Conservation (phyloP, 2,329 filamentous ascomycete species). For the Pseudocercospora fijiensis region DNA sequence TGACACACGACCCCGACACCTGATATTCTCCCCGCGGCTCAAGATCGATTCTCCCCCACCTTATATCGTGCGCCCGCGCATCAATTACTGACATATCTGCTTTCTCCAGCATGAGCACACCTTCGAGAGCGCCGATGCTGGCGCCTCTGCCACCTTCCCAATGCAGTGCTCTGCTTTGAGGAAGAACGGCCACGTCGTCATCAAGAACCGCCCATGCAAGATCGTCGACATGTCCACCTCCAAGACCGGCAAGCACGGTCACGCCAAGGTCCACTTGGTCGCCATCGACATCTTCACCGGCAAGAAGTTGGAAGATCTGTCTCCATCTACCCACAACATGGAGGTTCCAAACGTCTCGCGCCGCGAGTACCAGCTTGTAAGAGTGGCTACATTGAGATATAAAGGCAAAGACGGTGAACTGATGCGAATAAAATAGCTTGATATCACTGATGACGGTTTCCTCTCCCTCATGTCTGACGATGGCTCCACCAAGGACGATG, state of each 20-base stretch:
- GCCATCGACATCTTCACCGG: conserved; percentile 98
- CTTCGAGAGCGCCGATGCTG: conserved; percentile 95
- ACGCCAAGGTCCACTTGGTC: conserved; percentile 99
- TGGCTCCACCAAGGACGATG: conserved; percentile 88
- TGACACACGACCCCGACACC: conserved; percentile 1
- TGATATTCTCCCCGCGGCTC: conserved; percentile 6
- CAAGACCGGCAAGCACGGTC: conserved; percentile 99
- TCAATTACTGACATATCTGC: conserved; percentile 19
- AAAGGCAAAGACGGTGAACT: conserved; percentile 16
- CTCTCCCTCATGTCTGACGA: conserved; percentile 89
- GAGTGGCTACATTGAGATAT: conserved; percentile 41
- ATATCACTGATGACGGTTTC: conserved; percentile 91
- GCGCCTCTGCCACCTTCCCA: conserved; percentile 89
- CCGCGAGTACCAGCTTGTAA: conserved; percentile 90
- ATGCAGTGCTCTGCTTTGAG: conserved; percentile 99
- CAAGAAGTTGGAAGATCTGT: conserved; percentile 99
- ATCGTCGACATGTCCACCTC: conserved; percentile 99
- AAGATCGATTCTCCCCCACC: not conserved
- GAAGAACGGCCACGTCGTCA: conserved; percentile 98
- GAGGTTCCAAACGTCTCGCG: conserved; percentile 93
- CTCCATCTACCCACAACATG: conserved; percentile 95
- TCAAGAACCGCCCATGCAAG: conserved; percentile 99
- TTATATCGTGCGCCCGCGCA: conserved; percentile 14
- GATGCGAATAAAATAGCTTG: conserved; percentile 60
- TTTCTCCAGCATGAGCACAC: conserved; percentile 56